These are phyloP conservation scores for Penicillium daleae DNA, from an alignment of 495 filamentous ascomycete genomes.

Conservation along the genomic window DNA sequence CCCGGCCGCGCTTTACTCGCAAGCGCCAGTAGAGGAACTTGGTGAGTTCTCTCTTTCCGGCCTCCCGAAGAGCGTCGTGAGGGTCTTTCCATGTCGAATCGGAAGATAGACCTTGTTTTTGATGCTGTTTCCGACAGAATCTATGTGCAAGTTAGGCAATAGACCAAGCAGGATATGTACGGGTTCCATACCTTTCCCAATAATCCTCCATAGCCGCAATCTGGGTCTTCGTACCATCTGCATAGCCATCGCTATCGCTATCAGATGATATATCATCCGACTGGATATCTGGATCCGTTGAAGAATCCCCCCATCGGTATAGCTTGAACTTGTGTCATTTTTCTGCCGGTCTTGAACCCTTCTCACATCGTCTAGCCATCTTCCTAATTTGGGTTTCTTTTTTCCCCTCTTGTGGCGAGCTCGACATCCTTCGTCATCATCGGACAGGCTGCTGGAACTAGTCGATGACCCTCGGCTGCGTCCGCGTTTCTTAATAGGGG, in stretches of 20 bases:
- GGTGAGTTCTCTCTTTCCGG: background rate
- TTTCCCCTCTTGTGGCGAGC: background rate
- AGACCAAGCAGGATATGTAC: background rate
- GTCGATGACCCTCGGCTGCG: background rate
- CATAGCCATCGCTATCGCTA: slow-evolving; percentile 1
- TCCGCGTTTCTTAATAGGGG: background rate
- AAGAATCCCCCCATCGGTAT: background rate
- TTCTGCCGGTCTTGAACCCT: background rate
- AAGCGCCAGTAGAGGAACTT: background rate
- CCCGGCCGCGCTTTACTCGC: background rate
- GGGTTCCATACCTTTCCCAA: background rate
- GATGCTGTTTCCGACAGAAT: background rate
- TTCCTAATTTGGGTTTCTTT: background rate
- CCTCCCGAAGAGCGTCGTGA: background rate
- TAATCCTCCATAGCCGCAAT: background rate
- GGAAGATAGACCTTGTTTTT: background rate
- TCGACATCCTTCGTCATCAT: background rate
- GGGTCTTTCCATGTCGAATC: background rate
- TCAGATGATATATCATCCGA: background rate
- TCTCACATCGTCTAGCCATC: background rate
- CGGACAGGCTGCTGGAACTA: background rate
- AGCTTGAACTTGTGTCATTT: background rate
- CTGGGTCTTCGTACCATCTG: background rate
- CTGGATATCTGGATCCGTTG: background rate
- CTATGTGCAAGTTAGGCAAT: background rate